phyloP scores from a whole-genome alignment of 1,284 basidiomycete genomes.

The Ustilago esculenta region DNA sequence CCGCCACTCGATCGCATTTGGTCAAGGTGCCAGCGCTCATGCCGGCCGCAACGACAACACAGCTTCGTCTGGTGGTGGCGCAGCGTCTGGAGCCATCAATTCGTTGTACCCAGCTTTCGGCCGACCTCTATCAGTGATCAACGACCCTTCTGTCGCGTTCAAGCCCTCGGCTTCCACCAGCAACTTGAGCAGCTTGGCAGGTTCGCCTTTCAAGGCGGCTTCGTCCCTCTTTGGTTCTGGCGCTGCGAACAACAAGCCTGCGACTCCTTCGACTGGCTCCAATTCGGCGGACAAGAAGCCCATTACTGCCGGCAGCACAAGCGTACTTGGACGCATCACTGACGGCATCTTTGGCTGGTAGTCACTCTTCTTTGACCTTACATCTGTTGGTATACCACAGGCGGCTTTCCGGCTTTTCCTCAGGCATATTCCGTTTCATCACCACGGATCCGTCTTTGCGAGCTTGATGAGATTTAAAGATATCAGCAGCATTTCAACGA shows the following conservation, averaged over 20 bases:
- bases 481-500: too few species aligned
- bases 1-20: constrained; percentile 29
- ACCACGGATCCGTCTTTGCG: too few species aligned
- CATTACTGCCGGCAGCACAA: constrained; percentile 10
- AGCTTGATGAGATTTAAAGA: too few species aligned
- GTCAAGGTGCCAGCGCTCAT: constrained; percentile 11
- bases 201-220: constrained; percentile 45
- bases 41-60: constrained; percentile 10
- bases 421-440: too few species aligned
- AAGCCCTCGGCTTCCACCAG: constrained; percentile 29
- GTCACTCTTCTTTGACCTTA: too few species aligned
- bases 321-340: constrained; percentile 49
- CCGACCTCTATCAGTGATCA: constrained; percentile 43
- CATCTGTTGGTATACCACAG: too few species aligned
- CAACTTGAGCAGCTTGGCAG: constrained; percentile 24
- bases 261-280: constrained; percentile 7
- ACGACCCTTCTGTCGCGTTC: constrained; percentile 36
- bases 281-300: constrained; percentile 13
- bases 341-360: constrained; percentile 63
- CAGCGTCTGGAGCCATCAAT: constrained; percentile 5
- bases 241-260: constrained; percentile 18
- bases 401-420: too few species aligned
- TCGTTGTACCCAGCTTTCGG: constrained; percentile 32
- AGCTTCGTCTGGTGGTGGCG: neutral
- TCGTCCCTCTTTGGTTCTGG: constrained; percentile 41